Percentiles rank a stretch among this genome's conserved stretches.
These are phyloP conservation scores for Geotrichum siamense DNA, from an alignment of 1,139 yeast species.

Conservation along the genomic window DNA sequence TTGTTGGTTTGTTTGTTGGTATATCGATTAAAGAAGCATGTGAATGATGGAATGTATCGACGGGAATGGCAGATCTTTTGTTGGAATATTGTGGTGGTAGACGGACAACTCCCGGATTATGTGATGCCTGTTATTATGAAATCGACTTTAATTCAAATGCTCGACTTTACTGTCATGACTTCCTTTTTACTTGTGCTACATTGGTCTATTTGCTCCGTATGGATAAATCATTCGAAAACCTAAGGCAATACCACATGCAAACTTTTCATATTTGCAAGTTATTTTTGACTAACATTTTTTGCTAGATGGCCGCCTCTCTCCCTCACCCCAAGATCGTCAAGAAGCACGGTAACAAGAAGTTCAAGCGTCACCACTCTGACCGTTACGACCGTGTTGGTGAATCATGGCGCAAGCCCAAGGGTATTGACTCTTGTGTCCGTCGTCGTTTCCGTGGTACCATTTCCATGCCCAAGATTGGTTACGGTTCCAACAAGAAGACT, in stretches of 20 bases:
- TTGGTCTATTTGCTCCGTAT: no score
- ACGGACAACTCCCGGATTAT: no score
- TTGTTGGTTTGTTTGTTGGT: no score
- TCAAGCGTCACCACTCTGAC: constrained; percentile 99
- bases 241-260: background rate
- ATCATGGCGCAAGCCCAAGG: constrained; percentile 99
- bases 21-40: no score
- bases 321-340: constrained; percentile 99
- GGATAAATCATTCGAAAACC: no score
- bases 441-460: constrained; percentile 99
- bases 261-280: background rate
- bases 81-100: no score
- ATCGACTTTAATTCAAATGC: no score
- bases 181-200: no score
- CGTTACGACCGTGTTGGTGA: constrained; percentile 97
- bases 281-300: background rate
- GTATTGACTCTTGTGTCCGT: constrained; percentile 99
- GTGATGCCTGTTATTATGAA: no score
- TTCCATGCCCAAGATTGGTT: constrained; percentile 99
- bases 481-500: constrained; percentile 99
- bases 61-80: no score
- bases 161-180: no score
- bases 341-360: constrained; percentile 91
- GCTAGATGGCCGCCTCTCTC: constrained; percentile 87
- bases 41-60: no score